These are phyloP conservation scores for Lupinus albus DNA, from an alignment of 306 rosid genomes.

Conservation along the genomic window DNA sequence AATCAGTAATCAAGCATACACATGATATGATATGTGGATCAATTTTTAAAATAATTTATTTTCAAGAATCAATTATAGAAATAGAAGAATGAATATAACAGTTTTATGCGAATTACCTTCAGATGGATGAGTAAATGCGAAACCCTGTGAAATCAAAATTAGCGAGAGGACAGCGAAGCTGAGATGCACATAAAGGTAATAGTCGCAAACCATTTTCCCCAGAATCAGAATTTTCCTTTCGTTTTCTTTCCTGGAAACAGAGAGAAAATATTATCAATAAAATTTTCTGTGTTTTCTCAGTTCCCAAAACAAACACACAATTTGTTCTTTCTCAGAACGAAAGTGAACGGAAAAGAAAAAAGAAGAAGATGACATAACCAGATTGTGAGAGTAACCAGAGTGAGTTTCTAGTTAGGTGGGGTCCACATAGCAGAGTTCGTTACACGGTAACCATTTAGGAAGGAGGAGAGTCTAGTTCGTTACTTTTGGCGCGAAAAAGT, in stretches of 20 bases:
- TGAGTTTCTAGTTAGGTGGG: constrained; percentile 15
- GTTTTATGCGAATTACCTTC: constrained; percentile 57
- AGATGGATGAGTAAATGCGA: constrained; percentile 49
- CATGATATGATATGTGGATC: background rate
- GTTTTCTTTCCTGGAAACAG: constrained; percentile 29
- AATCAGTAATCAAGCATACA: background rate
- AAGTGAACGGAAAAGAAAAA: background rate
- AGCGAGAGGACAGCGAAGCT: constrained; percentile 47
- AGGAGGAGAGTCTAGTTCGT: background rate
- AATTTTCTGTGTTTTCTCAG: constrained; percentile 42
- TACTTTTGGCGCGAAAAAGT: constrained; percentile 43
- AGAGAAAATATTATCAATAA: background rate
- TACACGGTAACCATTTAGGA: background rate
- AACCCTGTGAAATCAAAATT: constrained; percentile 48
- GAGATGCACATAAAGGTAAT: constrained; percentile 32
- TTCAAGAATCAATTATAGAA: background rate
- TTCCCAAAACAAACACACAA: constrained; percentile 28
- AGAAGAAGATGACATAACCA: background rate
- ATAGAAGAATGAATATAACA: constrained; percentile 8
- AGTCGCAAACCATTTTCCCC: constrained; percentile 49
- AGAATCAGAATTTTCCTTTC: constrained; percentile 20
- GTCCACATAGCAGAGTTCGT: constrained; percentile 35
- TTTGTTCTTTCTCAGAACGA: constrained; percentile 27
- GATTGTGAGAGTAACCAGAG: background rate
- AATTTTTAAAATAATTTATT: background rate